Evolutionary conservation across 768 basidiomycete species (phyloP), one percentile per base, ranked within the genome.

Genomic region (Candolleomyces eurysporus): DNA sequence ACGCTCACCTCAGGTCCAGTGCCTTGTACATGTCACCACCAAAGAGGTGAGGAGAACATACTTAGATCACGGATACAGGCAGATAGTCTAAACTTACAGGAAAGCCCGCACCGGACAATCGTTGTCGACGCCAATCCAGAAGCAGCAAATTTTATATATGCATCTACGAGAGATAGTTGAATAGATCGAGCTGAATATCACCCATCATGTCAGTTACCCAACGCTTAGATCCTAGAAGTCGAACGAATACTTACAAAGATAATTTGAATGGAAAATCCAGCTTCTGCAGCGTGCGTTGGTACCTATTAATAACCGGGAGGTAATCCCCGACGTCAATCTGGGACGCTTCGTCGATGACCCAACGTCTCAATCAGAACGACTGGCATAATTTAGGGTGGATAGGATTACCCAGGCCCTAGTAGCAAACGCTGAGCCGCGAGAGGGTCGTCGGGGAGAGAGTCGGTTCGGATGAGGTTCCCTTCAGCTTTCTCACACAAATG

Each of bases 91-190:
- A 9, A 65, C 67, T n/a, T 63, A 79, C 77, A 21, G 82, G 84
- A 62, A 84, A 84, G 5, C 69, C 78, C 26, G 83, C 82, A 36
- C 84, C 86, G 80, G 3, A 80, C 68, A 16, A 87, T 80, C 0
- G 82, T 84, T 56, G 68, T 82, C 2, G 79, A 76, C 2, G 87
- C 82, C 10, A 88, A 71, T 1, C 85, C 86, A 11, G 84, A 84
- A 0, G 86, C 85, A 8, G 86, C 80, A 5, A 79, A 75, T 60
- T 76, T 68, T 19, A 84, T 70, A 65, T 87, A 88, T 4, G 82
- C 77, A 69, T 88, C 87, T 46, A 88, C 81, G 40, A 86, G 50
- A 56, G 80, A 65, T 89, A 89, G 63, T 84, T 87, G 64, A 85
- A 70, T 50, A 85, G 68, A 10, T 79, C 75, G 57, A 86, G 66